A percentile compares a stretch with the other conserved stretches of the same genome.
Conservation (phyloP, 192 early-diverging fungal genomes). For the Coemansia biformis region DNA sequence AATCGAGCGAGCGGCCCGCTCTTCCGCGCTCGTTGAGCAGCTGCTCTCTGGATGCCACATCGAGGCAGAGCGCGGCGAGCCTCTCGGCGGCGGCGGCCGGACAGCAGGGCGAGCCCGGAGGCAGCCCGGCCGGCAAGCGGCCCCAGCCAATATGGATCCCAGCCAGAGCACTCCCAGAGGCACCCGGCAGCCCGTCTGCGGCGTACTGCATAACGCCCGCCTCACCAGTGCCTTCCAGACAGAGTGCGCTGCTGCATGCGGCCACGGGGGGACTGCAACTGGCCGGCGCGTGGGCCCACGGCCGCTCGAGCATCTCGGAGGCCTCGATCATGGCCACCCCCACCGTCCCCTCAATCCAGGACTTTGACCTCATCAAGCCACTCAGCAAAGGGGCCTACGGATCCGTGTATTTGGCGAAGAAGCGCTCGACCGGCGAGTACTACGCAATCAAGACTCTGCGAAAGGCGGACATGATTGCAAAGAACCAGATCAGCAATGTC, state of each 20-base stretch:
- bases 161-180: neutral
- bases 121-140: neutral
- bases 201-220: neutral
- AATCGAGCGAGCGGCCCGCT: neutral
- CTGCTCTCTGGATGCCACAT: neutral
- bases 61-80: neutral
- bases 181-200: neutral
- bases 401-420: conserved; percentile 79
- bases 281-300: neutral
- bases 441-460: conserved; percentile 88
- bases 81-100: neutral
- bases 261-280: conserved; percentile 10
- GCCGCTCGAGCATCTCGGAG: conserved; percentile 8
- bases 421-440: conserved; percentile 74
- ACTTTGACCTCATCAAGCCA: conserved; percentile 87
- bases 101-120: neutral
- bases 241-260: conserved; percentile 4
- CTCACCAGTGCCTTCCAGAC: neutral
- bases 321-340: conserved; percentile 34
- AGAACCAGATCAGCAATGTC: conserved; percentile 60
- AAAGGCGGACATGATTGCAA: conserved; percentile 87
- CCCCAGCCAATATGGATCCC: conserved; percentile 1
- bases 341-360: conserved; percentile 74
- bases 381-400: conserved; percentile 89
- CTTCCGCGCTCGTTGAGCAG: conserved; percentile 3